Percentiles rank a stretch among this genome's conserved stretches.
Conservation (phyloP, 805 yeast genomes). For the Hanseniaspora valbyensis region DNA sequence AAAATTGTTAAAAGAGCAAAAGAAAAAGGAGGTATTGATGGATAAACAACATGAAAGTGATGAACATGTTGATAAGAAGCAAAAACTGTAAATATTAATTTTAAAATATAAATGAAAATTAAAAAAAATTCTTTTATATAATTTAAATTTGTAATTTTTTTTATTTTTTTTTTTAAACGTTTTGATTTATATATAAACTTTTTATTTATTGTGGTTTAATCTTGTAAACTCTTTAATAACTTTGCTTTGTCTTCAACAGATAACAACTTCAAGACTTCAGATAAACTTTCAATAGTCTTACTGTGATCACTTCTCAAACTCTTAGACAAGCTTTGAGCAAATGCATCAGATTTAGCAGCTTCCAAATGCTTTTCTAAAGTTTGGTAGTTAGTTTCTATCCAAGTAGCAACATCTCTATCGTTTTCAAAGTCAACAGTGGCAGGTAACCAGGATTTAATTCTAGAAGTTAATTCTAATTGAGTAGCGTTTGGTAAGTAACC, state of each 20-base stretch:
- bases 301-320: conserved; percentile 46
- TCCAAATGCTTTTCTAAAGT: conserved; percentile 49
- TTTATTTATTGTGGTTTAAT: neutral
- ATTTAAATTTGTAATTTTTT: neutral
- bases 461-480: conserved; percentile 72
- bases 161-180: too few species aligned
- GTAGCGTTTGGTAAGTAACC: conserved; percentile 48
- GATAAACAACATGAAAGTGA: too few species aligned
- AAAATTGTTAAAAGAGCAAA: conserved; percentile 1
- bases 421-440: conserved; percentile 53
- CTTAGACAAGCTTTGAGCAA: conserved; percentile 53
- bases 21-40: neutral
- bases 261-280: conserved; percentile 43
- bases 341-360: conserved; percentile 53
- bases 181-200: too few species aligned
- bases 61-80: conserved; percentile 3
- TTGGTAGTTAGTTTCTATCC: conserved; percentile 73
- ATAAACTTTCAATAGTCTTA: conserved; percentile 43
- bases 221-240: conserved; percentile 29
- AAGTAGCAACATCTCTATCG: conserved; percentile 68
- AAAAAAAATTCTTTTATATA: too few species aligned
- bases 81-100: conserved; percentile 8
- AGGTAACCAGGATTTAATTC: conserved; percentile 82
- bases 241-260: conserved; percentile 46
- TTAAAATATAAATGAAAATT: conserved; percentile 13